Percentiles rank a stretch among this genome's conserved stretches.
These are phyloP conservation scores for Lentinula aciculospora DNA, from an alignment of 768 basidiomycete species.

Conservation along the genomic window DNA sequence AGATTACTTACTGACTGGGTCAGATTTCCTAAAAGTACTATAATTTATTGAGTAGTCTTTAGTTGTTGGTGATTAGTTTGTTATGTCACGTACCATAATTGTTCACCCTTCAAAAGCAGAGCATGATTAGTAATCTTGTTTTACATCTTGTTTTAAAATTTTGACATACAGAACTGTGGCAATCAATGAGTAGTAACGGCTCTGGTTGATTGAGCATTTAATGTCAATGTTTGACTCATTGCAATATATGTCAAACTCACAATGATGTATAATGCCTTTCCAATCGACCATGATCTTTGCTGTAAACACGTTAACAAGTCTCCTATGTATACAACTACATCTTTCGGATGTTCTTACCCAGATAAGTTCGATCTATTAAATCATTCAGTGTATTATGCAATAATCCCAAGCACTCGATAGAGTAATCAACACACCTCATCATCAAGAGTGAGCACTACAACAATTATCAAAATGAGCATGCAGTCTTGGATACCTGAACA, in stretches of 20 bases:
- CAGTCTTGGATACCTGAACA: background rate
- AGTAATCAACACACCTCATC: background rate
- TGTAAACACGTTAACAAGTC: conserved; percentile 11
- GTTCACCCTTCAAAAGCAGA: conserved; percentile 35
- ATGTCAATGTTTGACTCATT: background rate
- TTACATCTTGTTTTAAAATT: background rate
- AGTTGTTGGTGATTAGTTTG: background rate
- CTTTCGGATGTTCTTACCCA: conserved; percentile 33
- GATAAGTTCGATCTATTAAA: conserved; percentile 41
- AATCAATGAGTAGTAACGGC: conserved; percentile 50
- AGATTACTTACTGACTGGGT: conserved; percentile 26
- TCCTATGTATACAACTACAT: background rate
- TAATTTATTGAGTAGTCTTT: background rate
- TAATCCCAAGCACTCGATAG: background rate
- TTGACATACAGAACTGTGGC: conserved; percentile 42
- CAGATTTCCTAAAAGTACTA: background rate
- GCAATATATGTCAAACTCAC: conserved; percentile 23
- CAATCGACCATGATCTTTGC: conserved; percentile 50
- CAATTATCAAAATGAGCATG: background rate
- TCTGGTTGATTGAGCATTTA: no score
- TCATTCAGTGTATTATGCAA: background rate
- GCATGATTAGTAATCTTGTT: background rate
- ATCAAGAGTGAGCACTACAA: background rate
- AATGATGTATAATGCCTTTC: conserved; percentile 48
- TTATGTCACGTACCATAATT: conserved; percentile 36